Conservation (phyloP, 176 grass and related monocot species). For the Juncus effusus region DNA sequence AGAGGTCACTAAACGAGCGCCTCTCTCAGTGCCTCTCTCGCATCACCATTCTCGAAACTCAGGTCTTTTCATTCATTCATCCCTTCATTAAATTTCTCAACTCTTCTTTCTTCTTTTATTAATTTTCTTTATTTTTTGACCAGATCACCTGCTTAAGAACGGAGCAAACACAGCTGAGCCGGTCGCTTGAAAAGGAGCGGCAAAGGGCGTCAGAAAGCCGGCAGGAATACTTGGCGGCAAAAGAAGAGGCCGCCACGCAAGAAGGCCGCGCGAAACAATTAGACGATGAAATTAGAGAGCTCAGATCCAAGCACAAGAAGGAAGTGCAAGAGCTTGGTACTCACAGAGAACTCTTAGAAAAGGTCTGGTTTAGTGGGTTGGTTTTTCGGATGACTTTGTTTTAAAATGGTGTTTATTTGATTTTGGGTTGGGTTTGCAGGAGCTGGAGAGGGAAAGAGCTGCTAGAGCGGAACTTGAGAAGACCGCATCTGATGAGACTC, state of each 20-base stretch:
- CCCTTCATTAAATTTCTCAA: background rate
- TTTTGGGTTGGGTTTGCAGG: constrained; percentile 43
- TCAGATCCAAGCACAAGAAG: constrained; percentile 74
- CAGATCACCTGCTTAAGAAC: constrained; percentile 97
- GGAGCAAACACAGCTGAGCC: constrained; percentile 96
- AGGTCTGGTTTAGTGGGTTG: constrained; percentile 36
- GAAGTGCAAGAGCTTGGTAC: constrained; percentile 71
- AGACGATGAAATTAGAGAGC: constrained; percentile 92
- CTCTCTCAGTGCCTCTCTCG: constrained; percentile 75
- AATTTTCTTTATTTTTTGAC: constrained; percentile 11
- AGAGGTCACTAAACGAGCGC: constrained; percentile 78
- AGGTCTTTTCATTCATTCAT: constrained; percentile 40
- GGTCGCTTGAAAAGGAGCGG: constrained; percentile 97
- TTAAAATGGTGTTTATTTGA: constrained; percentile 18
- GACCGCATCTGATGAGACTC: constrained; percentile 45
- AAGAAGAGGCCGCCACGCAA: constrained; percentile 87
- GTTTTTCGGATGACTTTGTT: no score
- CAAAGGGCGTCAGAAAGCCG: constrained; percentile 98
- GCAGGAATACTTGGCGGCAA: constrained; percentile 86
- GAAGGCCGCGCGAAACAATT: constrained; percentile 83
- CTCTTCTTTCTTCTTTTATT: constrained; percentile 9
- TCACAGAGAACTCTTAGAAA: constrained; percentile 82
- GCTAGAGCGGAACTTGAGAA: constrained; percentile 77
- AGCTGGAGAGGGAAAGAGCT: constrained; percentile 85
- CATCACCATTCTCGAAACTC: constrained; percentile 91